Evolutionary conservation across 2,329 filamentous ascomycete genomes (phyloP), one percentile per base, ranked within the genome.

Genomic region (Massarina eburnea): DNA sequence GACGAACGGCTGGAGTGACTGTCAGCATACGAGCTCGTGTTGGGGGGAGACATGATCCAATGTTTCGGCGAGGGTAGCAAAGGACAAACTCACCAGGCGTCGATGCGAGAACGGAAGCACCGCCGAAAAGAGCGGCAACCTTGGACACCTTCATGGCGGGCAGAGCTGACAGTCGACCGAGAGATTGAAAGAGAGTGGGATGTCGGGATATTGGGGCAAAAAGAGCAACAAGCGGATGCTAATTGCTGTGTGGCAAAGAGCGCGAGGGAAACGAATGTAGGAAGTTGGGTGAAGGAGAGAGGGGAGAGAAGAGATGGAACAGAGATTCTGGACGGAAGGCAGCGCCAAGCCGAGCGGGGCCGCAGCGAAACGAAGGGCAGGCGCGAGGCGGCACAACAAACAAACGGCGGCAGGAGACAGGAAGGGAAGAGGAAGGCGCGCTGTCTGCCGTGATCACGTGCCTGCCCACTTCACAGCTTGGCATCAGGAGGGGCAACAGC

Each of bases 141-240:
- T 61, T 52, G 44, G 54, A 26, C 19, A 53, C 29, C 61, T 63
- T 66, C 65, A 68, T 68, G 45, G 38, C 43, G 51, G 52, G 40
- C 43, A 49, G 45, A 47, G 48, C 41, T 49, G 40, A 42, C 33
- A 39, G 48, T 46, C 50, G 46, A 51, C 43, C 29, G 41, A 47
- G 46, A 52, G 41, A 36, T 43, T 48, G 41, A 57, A 55, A 40
- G 54, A 61, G 58, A 53, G 62, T 49, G 24, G 42, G n/a, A n/a
- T n/a, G n/a, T n/a, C n/a, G n/a, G n/a, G n/a, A n/a, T n/a, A n/a
- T n/a, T n/a, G 45, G 41, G 51, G 45, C 36, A 46, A 45, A 48
- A 49, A 52, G 40, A 51, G 53, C 53, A 58, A 54, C 35, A 15
- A 51, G 54, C 51, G 50, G 26, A 49, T 29, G 42, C 48, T 34